Evolutionary conservation across 306 rosid genomes (phyloP).

Genomic region (Adenanthera pavonina): DNA sequence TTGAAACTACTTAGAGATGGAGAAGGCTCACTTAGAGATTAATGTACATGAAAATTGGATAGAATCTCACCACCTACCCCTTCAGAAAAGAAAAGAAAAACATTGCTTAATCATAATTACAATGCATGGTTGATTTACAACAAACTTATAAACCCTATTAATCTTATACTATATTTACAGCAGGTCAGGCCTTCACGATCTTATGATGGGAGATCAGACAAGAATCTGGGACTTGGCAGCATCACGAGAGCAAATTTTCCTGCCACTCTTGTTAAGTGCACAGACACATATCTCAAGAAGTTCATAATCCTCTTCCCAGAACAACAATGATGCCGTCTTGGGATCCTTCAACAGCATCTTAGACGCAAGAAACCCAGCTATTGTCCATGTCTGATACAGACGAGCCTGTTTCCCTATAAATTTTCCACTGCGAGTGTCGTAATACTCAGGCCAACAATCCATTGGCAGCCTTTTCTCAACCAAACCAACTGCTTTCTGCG

Average conservation of each 20-base stretch:
- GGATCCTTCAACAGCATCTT: slow-evolving; percentile 83
- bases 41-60: not conserved
- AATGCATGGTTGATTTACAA: not conserved
- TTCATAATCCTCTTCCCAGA: slow-evolving; percentile 86
- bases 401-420: slow-evolving; percentile 81
- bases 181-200: not conserved
- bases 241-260: slow-evolving; percentile 68
- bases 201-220: slow-evolving; percentile 16
- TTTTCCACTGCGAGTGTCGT: slow-evolving; percentile 73
- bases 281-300: slow-evolving; percentile 82
- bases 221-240: slow-evolving; percentile 58
- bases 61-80: not conserved
- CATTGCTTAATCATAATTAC: not conserved
- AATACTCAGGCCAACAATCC: slow-evolving; percentile 88
- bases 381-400: slow-evolving; percentile 79
- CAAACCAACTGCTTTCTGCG: slow-evolving; percentile 66
- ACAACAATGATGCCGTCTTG: slow-evolving; percentile 74
- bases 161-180: not conserved
- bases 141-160: not conserved
- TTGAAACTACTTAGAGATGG: not conserved
- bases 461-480: slow-evolving; percentile 71
- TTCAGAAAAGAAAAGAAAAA: not conserved
- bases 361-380: slow-evolving; percentile 74
- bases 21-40: too few relatives aligned
- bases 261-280: slow-evolving; percentile 61